Evolutionary conservation across 2,329 filamentous ascomycete species (phyloP), one percentile per base, ranked within the genome.

Genomic region (Aureobasidium sp.): DNA sequence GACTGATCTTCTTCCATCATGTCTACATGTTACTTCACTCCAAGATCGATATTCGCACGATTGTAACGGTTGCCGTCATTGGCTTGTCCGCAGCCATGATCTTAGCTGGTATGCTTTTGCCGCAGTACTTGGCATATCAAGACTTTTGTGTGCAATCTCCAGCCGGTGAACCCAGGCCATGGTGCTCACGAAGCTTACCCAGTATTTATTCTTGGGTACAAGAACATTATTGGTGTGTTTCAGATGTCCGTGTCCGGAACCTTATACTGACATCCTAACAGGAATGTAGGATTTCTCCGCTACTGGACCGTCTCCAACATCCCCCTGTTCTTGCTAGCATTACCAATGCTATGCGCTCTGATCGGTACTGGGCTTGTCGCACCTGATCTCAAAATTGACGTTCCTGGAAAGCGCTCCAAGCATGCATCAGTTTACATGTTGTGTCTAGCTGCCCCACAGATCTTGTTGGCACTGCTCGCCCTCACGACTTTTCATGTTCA

Each of bases 191-290:
- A 23, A 76, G 80, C n/a, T 69, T 95, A 16, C 96, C 96, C 5
- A 97, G 94, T 76, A 95, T 99, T 67, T 98, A 97, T 79, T 86
- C 89, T 0, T 98, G 92, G 83, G 95, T 98, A 2, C 96, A 99
- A 76, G 85, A 85, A 53, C 84, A 93, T 73, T 98, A 99, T 79
- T 99, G 96, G 95, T 97, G 85, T 29, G 33, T 31, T 47, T 9
- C 13, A 20, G 3, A 20, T 45, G 7, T 48, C 23, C 23, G 23
- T 16, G 27, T 27, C 45, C 13, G 2, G 23, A 38, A 60, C 7
- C 29, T 43, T 38, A n/a, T n/a, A 40, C 38, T 47, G 47, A 59
- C 43, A 38, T 23, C 23, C 25, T 69, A 66, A 29, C 59, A 97
- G 95, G 96, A 90, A 95, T 72, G 90, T 92, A 61, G 96, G 96